A percentile compares a stretch with the other conserved stretches of the same genome.
Evolutionary conservation across 2,329 filamentous ascomycete genomes (phyloP).

Genomic region (Epichloe coenophiala): DNA sequence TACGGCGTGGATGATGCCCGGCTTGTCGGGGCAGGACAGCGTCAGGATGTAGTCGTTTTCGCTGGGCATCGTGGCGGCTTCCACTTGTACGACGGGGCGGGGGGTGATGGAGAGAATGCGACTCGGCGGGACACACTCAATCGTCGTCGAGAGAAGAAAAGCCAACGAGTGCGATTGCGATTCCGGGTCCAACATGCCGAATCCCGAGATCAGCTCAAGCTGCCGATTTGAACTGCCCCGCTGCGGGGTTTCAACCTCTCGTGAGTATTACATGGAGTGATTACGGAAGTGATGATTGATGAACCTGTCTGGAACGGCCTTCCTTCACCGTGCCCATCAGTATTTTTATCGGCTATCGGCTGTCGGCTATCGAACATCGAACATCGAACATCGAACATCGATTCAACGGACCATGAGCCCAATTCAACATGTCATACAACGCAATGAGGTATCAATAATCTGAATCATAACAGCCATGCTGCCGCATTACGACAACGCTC

Average conservation of each 20-base stretch:
- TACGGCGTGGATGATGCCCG: conserved; percentile 74
- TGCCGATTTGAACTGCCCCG: background rate
- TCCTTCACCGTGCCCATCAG: too few species aligned
- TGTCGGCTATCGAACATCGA: too few species aligned
- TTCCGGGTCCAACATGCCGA: background rate
- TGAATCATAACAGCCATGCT: too few species aligned
- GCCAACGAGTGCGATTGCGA: background rate
- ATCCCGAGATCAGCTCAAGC: background rate
- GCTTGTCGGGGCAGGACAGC: conserved; percentile 70
- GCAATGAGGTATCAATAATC: too few species aligned
- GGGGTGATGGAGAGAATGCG: background rate
- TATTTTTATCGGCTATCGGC: too few species aligned
- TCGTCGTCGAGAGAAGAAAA: background rate
- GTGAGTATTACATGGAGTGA: background rate
- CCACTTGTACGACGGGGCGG: too few species aligned
- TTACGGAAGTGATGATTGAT: background rate
- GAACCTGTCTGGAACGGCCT: background rate
- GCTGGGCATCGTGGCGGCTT: conserved; percentile 16
- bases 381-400: too few species aligned
- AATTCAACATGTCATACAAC: too few species aligned
- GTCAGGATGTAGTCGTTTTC: conserved; percentile 58
- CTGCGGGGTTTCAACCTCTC: background rate
- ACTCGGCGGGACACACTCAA: too few species aligned
- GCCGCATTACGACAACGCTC: too few species aligned
- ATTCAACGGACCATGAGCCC: too few species aligned